Evolutionary conservation across 192 early-diverging fungal species (phyloP), one percentile per base, ranked within the genome.

Genomic region (Obelidium mucronatum): DNA sequence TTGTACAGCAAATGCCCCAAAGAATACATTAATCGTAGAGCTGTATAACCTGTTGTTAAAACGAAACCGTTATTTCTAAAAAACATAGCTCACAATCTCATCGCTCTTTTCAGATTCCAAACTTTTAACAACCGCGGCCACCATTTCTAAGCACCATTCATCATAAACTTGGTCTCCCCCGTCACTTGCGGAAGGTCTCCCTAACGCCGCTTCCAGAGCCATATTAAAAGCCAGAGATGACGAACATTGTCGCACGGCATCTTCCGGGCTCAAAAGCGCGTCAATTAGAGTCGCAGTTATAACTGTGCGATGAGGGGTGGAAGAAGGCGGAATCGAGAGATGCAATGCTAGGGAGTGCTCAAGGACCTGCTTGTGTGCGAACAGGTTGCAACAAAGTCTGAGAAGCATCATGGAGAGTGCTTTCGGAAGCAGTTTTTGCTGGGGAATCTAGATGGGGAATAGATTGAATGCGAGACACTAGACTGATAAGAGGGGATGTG

Each of bases 191-290:
- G 36, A 67, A 17, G 80, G 76, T 48, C 71, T 48, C 55, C 24
- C 35, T 3, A 56, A 11, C 22, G 37, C 59, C 76, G 80, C 31
- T 73, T 80, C 13, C 84, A 86, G 73, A 1, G 88, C 79, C 58
- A 92, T 86, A 75, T 95, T 91, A 60, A 90, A 93, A 0, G 88
- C 92, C 8, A 93, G 74, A 0, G 90, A 86, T 0, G 91, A 85
- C 0, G 91, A 91, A 1, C 86, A 84, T 69, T 91, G 88, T 1
- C 91, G 82, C 1, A 93, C 83, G 15, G 79, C 42, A 2, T 78
- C 33, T n/a, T 91, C 88, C 1, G 77, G 24, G 4, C 84, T 83
- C 1, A 93, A 79, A 3, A 93, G 82, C 1, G 83, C 82, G 3
- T 87, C 85, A 40, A 95, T 82, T 34, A 93, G 59, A 1, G 92